Evolutionary conservation across 768 basidiomycete genomes (phyloP), one percentile per base, ranked within the genome.

Genomic region (Boletus sp.): DNA sequence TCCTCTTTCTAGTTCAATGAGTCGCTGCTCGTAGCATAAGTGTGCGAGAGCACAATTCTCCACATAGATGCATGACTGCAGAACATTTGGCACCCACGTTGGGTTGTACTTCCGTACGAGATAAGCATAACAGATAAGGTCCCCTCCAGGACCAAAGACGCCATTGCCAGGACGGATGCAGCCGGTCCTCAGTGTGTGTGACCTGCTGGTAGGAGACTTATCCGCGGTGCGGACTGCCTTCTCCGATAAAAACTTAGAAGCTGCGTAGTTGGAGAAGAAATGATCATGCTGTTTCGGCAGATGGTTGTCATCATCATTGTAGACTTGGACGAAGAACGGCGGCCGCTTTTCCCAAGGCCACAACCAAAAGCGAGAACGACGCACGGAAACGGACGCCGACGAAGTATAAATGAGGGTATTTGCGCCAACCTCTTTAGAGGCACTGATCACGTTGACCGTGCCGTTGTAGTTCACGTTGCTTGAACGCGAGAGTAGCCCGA

Each of bases 181-280:
- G 0, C 90, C 89, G 8, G 89, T 91, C 50, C 86, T 79, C 45
- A 91, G 67, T 12, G 75, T 64, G 20, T 57, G 55, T 42, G 57
- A 18, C 73, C 65, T 17, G 14, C 57, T 68, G 4, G 74, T 71
- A 2, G 62, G 56, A n/a, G 73, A 66, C 56, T 71, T 52, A 73
- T 81, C 61, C 69, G 81, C 68, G 61, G 64, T 61, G 52, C 80
- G 72, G 12, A 84, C 80, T 11, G 69, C 64, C 36, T 59, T 60
- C 66, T 92, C 90, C 1, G 82, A 89, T 29, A 74, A 70, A 8
- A 73, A 63, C 67, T 92, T 92, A 40, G 86, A 83, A 24, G 74
- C 80, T 0, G 89, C 87, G 55, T 92, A 92, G 67, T 91, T 92
- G 12, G 89, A 91, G 71, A 89, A 90, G 67, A 84, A 87, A 12